Base-by-base conservation (phyloP, 805 yeast species). In the Myxozyma neotropica region DNA sequence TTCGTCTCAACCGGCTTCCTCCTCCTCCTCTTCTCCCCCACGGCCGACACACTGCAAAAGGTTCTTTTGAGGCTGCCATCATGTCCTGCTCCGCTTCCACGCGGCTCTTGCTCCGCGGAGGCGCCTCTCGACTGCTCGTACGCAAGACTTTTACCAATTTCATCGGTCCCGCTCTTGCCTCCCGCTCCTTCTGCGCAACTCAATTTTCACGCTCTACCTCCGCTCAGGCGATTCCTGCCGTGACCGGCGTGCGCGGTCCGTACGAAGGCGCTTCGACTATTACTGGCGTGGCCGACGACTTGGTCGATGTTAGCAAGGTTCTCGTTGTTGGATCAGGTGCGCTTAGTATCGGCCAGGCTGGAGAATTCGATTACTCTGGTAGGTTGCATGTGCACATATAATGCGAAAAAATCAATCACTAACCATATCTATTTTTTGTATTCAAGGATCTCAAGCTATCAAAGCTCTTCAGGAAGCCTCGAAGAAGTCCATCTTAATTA, bases 341-440 rank as follows among this genome's bases (percentile, higher is more conserved):
- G 73, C 81, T 94, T 71, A 89, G 96, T 58, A 94, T 94, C 74
- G 99, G 99, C 67, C 99, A 94, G 80, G 99, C 99, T 66, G 99
- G 99, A 77, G 99, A 94, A 78, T 94, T 94, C 72, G 99, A 94
- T 76, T 94, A 94, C 78, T 91, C 97, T 47, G 99, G 99, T 73
- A 89, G 3, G 64, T 43, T 15, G 4, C 23, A 17, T n/a, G 12
- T 19, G n/a, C 17, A 13, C 47, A 19, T 38, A 19, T 4, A 13
- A 24, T 21, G 21, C 8, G 15, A 21, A 8, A 7, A 4, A 12
- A 33, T 39, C 27, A 15, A 27, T 23, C 15, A 31, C 36, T 46
- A 13, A 24, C 21, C 39, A n/a, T 17, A 5, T 12, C 13, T 21
- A 5, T 42, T 43, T 31, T 29, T 17, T 6, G 10, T 33, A 8